These are phyloP conservation scores for Rhizopogon salebrosus DNA, from an alignment of 768 basidiomycete species.

Conservation along the genomic window DNA sequence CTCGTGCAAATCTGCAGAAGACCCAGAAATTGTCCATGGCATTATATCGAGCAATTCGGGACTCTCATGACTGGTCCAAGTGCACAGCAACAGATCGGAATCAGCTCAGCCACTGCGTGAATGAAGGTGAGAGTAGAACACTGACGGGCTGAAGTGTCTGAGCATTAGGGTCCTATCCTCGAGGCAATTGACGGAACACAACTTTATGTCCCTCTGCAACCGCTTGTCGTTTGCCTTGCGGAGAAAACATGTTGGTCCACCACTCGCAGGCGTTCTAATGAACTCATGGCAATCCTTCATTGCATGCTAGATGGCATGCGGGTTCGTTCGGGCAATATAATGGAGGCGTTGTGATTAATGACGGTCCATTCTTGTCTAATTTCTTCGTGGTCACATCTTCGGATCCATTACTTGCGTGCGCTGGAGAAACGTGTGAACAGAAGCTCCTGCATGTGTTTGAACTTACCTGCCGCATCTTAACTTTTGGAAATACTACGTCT, in stretches of 20 bases:
- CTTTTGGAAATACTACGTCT: neutral
- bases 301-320: neutral
- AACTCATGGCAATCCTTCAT: neutral
- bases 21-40: no score
- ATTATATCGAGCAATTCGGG: no score
- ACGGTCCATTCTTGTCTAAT: neutral
- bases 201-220: neutral
- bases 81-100: neutral
- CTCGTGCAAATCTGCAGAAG: no score
- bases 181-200: neutral
- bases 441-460: neutral
- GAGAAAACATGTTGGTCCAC: neutral
- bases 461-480: neutral
- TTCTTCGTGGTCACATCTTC: neutral
- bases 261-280: neutral
- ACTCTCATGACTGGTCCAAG: no score
- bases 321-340: no score
- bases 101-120: neutral
- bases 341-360: neutral
- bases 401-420: neutral
- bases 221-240: neutral
- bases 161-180: neutral
- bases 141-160: neutral
- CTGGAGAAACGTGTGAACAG: neutral
- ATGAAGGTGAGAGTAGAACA: neutral